These are phyloP conservation scores for Elaeis oleifera DNA, from an alignment of 202 grass and related monocot genomes.

Conservation along the genomic window DNA sequence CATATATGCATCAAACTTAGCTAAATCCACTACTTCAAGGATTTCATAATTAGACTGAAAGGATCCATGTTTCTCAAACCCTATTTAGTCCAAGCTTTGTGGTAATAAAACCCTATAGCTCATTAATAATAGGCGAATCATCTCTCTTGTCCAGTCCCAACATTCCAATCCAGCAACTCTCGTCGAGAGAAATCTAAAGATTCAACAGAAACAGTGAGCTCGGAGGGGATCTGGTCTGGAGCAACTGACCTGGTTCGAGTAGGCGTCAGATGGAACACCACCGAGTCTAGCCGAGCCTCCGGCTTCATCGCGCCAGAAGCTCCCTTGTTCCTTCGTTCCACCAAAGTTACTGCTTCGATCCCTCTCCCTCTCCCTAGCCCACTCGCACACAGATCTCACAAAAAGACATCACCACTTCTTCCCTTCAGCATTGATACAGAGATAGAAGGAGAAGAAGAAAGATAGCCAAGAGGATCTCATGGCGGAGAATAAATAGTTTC, in stretches of 20 bases:
- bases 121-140: too few relatives aligned
- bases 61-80: background rate
- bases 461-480: background rate
- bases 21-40: background rate
- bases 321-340: background rate
- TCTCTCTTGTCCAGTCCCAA: too few relatives aligned
- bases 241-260: conserved; percentile 67
- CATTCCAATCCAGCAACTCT: conserved; percentile 5
- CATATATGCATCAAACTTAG: background rate
- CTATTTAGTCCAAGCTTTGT: background rate
- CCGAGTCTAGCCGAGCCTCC: conserved; percentile 60
- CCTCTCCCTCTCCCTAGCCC: conserved; percentile 6
- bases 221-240: conserved; percentile 36
- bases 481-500: too few relatives aligned
- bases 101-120: conserved; percentile 14
- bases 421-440: conserved; percentile 21
- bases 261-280: conserved; percentile 84
- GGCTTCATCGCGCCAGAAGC: conserved; percentile 43
- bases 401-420: conserved; percentile 12
- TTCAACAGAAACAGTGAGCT: background rate
- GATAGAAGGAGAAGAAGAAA: conserved; percentile 3
- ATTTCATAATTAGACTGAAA: background rate
- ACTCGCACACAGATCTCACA: conserved; percentile 26
- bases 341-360: conserved; percentile 5
- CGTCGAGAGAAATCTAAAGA: conserved; percentile 7